A percentile compares a stretch with the other conserved stretches of the same genome.
These are phyloP conservation scores for Colletotrichum brevisporum DNA, from an alignment of 2,329 filamentous ascomycete species.

Conservation along the genomic window DNA sequence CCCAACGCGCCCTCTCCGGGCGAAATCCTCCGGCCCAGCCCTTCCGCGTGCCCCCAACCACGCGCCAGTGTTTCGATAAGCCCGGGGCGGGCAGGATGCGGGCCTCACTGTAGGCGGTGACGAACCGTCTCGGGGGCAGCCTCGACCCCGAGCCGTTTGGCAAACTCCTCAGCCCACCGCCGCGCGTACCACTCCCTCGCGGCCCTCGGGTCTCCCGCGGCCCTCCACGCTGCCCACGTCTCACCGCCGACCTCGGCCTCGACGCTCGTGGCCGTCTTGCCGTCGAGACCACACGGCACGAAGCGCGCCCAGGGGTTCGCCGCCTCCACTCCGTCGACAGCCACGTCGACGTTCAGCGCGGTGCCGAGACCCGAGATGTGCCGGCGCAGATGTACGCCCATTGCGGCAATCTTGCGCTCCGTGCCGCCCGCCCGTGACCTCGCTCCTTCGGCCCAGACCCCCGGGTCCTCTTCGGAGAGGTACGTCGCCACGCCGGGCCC, in stretches of 20 bases:
- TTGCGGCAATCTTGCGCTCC: conserved; percentile 84
- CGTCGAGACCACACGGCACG: conserved; percentile 89
- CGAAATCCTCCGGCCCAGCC: neutral
- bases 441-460: conserved; percentile 78
- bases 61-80: too few relatives aligned
- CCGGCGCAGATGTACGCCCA: conserved; percentile 91
- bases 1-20: neutral
- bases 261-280: conserved; percentile 84
- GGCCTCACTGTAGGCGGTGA: conserved; percentile 10
- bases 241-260: conserved; percentile 61
- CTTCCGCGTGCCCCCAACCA: too few relatives aligned
- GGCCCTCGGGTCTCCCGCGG: conserved; percentile 12
- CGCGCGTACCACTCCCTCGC: conserved; percentile 28
- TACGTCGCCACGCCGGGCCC: conserved; percentile 71
- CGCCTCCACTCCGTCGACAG: conserved; percentile 56
- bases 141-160: conserved; percentile 26
- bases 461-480: conserved; percentile 81
- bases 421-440: conserved; percentile 46
- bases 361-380: conserved; percentile 89
- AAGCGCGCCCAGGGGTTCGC: conserved; percentile 77
- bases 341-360: conserved; percentile 81
- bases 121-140: conserved; percentile 15
- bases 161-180: conserved; percentile 36
- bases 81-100: too few relatives aligned
- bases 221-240: conserved; percentile 19